phyloP scores from a whole-genome alignment of 2,329 filamentous ascomycete genomes.

The Pyrenochaeta sp. region DNA sequence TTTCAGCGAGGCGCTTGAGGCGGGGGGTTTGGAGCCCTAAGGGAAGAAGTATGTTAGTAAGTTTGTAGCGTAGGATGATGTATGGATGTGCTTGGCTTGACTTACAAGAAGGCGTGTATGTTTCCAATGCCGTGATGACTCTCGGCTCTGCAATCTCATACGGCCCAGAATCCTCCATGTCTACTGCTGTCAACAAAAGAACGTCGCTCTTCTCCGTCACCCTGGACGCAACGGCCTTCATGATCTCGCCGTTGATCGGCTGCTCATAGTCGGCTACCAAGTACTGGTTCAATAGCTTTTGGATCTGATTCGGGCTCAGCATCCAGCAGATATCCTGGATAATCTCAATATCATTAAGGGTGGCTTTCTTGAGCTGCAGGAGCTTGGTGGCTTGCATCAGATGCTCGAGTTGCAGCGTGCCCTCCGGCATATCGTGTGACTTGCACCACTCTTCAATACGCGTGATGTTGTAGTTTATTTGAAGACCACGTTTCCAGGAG shows the following conservation, averaged over 20 bases:
- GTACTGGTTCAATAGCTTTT: constrained; percentile 98
- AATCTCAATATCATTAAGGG: constrained; percentile 98
- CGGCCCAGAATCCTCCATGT: constrained; percentile 98
- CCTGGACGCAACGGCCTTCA: constrained; percentile 97
- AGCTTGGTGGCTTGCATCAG: constrained; percentile 99
- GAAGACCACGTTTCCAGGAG: constrained; percentile 97
- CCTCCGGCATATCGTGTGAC: constrained; percentile 99
- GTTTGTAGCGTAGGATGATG: not conserved
- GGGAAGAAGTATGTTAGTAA: constrained; percentile 37
- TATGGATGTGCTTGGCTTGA: constrained; percentile 23
- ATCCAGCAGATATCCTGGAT: constrained; percentile 99
- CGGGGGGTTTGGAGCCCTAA: constrained; percentile 94
- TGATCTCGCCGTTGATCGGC: constrained; percentile 99
- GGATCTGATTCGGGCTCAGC: constrained; percentile 98
- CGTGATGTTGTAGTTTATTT: constrained; percentile 99
- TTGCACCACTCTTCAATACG: constrained; percentile 99
- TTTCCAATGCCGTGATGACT: constrained; percentile 94
- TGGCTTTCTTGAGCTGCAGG: constrained; percentile 97
- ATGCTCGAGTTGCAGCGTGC: constrained; percentile 95
- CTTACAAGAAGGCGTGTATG: constrained; percentile 97
- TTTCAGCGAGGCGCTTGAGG: constrained; percentile 95
- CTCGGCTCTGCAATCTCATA: constrained; percentile 98
- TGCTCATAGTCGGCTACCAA: constrained; percentile 98
- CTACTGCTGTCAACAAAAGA: constrained; percentile 88
- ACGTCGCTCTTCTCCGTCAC: constrained; percentile 99